A percentile compares a stretch with the other conserved stretches of the same genome.
phyloP scores from a whole-genome alignment of 768 basidiomycete genomes.

The Udeniomyces megalosporus region DNA sequence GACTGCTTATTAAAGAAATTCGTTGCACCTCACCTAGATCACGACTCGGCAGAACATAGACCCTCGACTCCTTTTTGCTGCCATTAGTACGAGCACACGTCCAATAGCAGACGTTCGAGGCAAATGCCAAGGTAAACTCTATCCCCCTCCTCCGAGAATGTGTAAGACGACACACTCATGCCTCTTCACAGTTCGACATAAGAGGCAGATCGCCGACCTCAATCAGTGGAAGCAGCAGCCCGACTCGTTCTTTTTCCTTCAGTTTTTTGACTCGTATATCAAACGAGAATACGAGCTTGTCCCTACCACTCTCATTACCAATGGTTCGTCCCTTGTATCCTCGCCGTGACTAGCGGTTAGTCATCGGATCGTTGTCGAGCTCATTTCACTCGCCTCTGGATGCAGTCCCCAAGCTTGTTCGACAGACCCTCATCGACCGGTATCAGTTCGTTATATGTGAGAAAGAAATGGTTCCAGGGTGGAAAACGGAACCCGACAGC shows the following conservation, averaged over 20 bases:
- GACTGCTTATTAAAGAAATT: too few species aligned
- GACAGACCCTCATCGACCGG: slow-evolving; percentile 54
- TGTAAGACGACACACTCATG: too few species aligned
- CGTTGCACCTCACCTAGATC: too few species aligned
- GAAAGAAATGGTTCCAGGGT: slow-evolving; percentile 77
- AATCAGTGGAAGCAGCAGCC: slow-evolving; percentile 56
- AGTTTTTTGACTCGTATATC: slow-evolving; percentile 64
- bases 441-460: slow-evolving; percentile 95
- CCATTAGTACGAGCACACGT: slow-evolving; percentile 91
- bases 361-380: too few species aligned
- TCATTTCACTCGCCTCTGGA: too few species aligned
- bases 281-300: slow-evolving; percentile 75
- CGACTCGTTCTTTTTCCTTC: slow-evolving; percentile 91
- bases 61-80: slow-evolving; percentile 77
- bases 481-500: slow-evolving; percentile 67
- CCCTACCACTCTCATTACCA: slow-evolving; percentile 65
- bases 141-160: neutral
- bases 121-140: slow-evolving; percentile 44
- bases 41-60: slow-evolving; percentile 37
- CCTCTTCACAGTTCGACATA: slow-evolving; percentile 49
- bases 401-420: slow-evolving; percentile 64
- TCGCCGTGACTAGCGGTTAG: too few species aligned
- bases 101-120: slow-evolving; percentile 85
- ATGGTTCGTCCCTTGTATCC: slow-evolving; percentile 36
- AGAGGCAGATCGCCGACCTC: slow-evolving; percentile 45